Conservation (phyloP, 2,329 filamentous ascomycete genomes). For the Penicillium paneum region DNA sequence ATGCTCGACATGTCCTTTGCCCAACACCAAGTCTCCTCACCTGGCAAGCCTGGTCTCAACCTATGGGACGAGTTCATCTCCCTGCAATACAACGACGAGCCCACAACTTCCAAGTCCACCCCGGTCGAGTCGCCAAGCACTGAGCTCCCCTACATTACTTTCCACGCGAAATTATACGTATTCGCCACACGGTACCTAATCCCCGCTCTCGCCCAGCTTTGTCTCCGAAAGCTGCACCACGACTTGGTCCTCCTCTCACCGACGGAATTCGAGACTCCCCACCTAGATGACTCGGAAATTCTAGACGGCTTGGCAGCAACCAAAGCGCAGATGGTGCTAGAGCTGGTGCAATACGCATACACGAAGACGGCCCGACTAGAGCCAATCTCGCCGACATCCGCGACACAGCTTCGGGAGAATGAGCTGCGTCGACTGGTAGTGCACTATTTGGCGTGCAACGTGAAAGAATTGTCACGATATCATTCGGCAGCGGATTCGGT, state of each 20-base stretch:
- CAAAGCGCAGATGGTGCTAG: constrained; percentile 36
- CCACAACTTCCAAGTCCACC: constrained; percentile 10
- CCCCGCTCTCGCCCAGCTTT: constrained; percentile 39
- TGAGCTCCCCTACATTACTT: constrained; percentile 39
- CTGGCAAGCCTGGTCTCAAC: constrained; percentile 31
- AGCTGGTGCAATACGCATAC: constrained; percentile 41
- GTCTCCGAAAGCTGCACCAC: constrained; percentile 40
- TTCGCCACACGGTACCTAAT: constrained; percentile 44
- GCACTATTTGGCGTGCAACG: constrained; percentile 42
- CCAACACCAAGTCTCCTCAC: constrained; percentile 31
- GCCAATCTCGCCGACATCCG: constrained; percentile 36
- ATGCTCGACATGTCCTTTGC: constrained; percentile 40
- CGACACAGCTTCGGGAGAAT: constrained; percentile 39
- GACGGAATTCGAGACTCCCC: constrained; percentile 13
- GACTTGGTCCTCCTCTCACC: constrained; percentile 36
- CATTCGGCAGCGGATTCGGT: constrained; percentile 28
- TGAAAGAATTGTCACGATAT: constrained; percentile 38
- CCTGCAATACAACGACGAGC: constrained; percentile 36
- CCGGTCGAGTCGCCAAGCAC: constrained; percentile 8
- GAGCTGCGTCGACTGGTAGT: constrained; percentile 41
- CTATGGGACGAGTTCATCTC: constrained; percentile 41
- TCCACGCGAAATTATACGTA: constrained; percentile 45
- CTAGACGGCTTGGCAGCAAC: constrained; percentile 24
- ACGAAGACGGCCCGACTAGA: constrained; percentile 40
- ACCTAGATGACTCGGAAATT: constrained; percentile 18